These are phyloP conservation scores for Agaricus sinodeliciosus DNA, from an alignment of 768 basidiomycete genomes.

Conservation along the genomic window DNA sequence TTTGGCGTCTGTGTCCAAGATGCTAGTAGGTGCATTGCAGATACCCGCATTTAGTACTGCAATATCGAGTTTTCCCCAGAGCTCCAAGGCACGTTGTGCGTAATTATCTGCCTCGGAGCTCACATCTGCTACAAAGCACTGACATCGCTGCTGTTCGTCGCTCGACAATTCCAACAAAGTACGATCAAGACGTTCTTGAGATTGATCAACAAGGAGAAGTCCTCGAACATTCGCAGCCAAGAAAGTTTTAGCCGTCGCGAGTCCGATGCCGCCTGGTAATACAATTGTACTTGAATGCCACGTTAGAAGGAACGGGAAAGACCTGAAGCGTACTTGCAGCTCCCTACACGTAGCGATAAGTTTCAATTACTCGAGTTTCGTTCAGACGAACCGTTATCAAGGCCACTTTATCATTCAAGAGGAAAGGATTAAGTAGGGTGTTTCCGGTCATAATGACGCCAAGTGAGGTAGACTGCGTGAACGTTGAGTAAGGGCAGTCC, in stretches of 20 bases:
- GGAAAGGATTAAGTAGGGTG: neutral
- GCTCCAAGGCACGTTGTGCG: neutral
- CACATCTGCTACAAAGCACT: conserved; percentile 4
- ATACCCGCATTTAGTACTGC: conserved; percentile 13
- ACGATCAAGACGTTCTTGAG: conserved; percentile 3
- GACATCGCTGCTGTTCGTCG: conserved; percentile 3
- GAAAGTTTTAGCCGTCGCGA: conserved; percentile 10
- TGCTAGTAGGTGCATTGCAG: conserved; percentile 3
- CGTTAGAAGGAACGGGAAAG: neutral
- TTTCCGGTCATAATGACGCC: neutral
- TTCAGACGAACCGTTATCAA: conserved; percentile 3
- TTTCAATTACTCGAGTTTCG: neutral
- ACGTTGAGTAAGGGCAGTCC: no score
- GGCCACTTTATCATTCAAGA: neutral
- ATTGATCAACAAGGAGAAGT: conserved; percentile 10
- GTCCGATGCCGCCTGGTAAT: conserved; percentile 9
- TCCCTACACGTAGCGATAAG: neutral
- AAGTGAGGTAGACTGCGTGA: no score
- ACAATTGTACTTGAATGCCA: neutral
- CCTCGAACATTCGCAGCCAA: conserved; percentile 7
- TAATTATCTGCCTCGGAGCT: conserved; percentile 5
- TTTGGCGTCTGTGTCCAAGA: conserved; percentile 5
- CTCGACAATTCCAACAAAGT: neutral
- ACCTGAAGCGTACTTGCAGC: conserved; percentile 1
- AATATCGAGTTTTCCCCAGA: conserved; percentile 9